Base-by-base conservation (phyloP, 2,329 filamentous ascomycete genomes). In the Harringtonia lauricola region DNA sequence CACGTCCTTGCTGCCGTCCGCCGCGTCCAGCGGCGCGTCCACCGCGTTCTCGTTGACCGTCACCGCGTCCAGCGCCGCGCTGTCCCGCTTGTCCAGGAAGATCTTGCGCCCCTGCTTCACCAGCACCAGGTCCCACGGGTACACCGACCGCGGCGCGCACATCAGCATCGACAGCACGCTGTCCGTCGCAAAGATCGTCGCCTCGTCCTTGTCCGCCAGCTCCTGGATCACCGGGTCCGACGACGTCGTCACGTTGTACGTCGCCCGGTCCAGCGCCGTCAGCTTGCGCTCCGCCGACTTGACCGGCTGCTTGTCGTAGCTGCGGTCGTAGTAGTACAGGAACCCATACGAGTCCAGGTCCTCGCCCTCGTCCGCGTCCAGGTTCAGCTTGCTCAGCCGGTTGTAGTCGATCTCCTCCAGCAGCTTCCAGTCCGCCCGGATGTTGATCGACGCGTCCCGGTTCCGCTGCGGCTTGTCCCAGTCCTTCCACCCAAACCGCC, bases 391-490 rank as follows among this genome's bases (percentile, higher is more conserved):
- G 55, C 79, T 75, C 54, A 98, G 77, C 54, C 92, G 84, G 70
- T 87, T 90, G 70, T 94, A 98, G 66, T 98, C 92, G 63, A 98
- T 95, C 74, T 98, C 92, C 70, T 98, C 92, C 57, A 95, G 72
- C 68, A 98, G 77, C 59, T 80, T 76, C 92, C 92, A 98, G 63
- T 95, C 89, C 19, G 89, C 79, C 68, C 94, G 94, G 66, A 96
- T 88, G 68, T 90, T 90, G 60, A 98, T 86, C 30, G 88, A 95
- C 12, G 90, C 85, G 68, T 98, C 92, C 48, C 92, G 86, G 67
- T 94, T 95, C 58, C 92, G 83, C 64, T 90, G 79, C 48, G 92
- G 92, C 80, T 96, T 96, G 71, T 98, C 92, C 62, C 88, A 95
- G 63, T 98, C 92, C 68, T 92, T 94, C 90, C 92, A 96, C 61